Evolutionary conservation across 2,329 filamentous ascomycete species (phyloP), one percentile per base, ranked within the genome.

Genomic region (Fonsecaea monophora): DNA sequence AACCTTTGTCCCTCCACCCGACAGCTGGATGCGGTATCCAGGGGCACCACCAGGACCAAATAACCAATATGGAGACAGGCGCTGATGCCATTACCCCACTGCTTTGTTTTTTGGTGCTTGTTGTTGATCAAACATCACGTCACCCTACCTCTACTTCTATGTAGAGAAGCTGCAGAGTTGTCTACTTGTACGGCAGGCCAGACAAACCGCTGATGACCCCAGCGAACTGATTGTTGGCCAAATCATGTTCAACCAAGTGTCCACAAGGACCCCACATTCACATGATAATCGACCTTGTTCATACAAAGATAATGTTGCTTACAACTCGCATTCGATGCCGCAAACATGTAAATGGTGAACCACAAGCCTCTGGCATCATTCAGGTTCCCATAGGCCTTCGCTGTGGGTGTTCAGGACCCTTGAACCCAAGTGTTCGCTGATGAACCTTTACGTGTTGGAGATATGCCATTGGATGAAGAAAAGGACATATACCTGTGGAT

Each of bases 1-100:
- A 25, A 21, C 62, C 21, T 37, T 63, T 48, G 54, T 55, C 15
- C 50, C 56, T 13, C 66, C 63, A 7, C 66, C 62, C 21, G 54
- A 30, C n/a, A 32, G 40, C 12, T 64, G 61, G 65, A 42, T 57
- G n/a, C 38, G 35, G 10, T 53, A 40, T 21, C 65, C 65, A 18
- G 30, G 32, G 3, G 40, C 45, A 8, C 42, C 57, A 8, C 42
- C 42, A 32, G 60, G 65, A 7, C 55, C 53, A 25, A 64, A 56
- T 6, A 53, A 61, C 18, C 34, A 53, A 15, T 59, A 56, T n/a
- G 10, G 50, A n/a, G 37, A 50, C 21, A 25, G 38, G 37, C 48
- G 57, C 6, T 60, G 50, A 65, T 13, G 18, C 5, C 25, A n/a
- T 30, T 18, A 21, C n/a, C n/a, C 30, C 18, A 38, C 45, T 50